Evolutionary conservation across 441 rosid species (phyloP).

Genomic region (Jatropha podagrica): DNA sequence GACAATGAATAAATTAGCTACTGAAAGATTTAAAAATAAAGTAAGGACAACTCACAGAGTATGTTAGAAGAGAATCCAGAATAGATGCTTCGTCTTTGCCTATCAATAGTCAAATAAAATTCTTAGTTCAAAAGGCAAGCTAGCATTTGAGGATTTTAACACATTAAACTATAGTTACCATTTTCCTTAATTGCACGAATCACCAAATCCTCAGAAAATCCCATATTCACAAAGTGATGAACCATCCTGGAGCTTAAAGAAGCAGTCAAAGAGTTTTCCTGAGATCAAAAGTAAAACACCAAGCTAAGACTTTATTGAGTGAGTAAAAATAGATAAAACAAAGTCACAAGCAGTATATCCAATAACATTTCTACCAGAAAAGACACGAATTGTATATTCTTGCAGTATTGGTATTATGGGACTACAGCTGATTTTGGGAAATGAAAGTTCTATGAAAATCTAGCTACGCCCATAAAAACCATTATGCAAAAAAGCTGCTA

Average conservation of each 20-base stretch:
- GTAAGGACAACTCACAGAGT: not conserved
- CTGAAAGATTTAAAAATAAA: not conserved
- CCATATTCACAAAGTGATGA: conserved; percentile 23
- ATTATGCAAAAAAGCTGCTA: too few species aligned
- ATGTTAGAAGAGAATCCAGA: conserved; percentile 1
- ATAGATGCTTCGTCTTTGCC: conserved; percentile 12
- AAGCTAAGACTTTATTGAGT: too few species aligned
- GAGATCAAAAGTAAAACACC: not conserved
- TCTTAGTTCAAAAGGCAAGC: not conserved
- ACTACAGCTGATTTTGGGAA: too few species aligned
- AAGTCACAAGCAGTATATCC: not conserved
- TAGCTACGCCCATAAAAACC: too few species aligned
- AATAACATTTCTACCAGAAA: not conserved
- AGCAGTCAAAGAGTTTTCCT: conserved; percentile 1
- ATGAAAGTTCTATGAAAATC: too few species aligned
- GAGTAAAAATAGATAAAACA: not conserved
- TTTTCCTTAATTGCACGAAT: conserved; percentile 20
- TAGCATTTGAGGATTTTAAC: not conserved
- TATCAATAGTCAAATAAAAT: not conserved
- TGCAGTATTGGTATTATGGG: too few species aligned
- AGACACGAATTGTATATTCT: not conserved
- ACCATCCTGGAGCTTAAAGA: conserved; percentile 15
- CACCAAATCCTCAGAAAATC: conserved; percentile 21
- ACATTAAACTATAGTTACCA: conserved; percentile 9
- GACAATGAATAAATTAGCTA: too few species aligned